Base-by-base conservation (phyloP, 345 rosid species). In the Aethionema arabicum region DNA sequence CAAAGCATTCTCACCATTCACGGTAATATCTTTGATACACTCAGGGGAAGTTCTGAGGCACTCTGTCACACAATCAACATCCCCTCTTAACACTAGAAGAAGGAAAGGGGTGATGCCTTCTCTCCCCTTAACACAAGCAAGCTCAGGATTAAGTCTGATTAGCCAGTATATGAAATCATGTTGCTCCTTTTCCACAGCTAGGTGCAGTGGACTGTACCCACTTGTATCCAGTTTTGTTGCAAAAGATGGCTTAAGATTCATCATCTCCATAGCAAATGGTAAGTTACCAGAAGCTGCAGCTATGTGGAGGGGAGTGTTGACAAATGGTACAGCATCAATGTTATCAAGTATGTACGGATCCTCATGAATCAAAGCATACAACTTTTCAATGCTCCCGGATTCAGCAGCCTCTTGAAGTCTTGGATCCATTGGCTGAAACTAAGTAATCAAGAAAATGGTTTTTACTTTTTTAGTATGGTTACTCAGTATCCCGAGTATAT, bases 271-370 rank as follows among this genome's bases (percentile, higher is more conserved):
- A 21, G 27, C 27, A 21, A 21, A 1, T 21, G 27, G 27, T 21
- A n/a, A 7, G 6, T 48, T 46, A 8, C 76, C 76, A 5, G 7
- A 16, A 14, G 16, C 35, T 37, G 76, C 76, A 30, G 78, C 57
- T 13, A 39, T 14, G n/a, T 78, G 78, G 3, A 78, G 63, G 1
- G 72, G 74, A 49, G 72, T 74, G 6, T 59, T 70, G 6, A 27
- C 37, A 49, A 67, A 76, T 16, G 76, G 63, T 5, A 32, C 15
- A 10, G 42, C 8, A 52, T 67, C 56, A 3, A 67, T 32, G 0
- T 13, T 7, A 0, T 16, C 57, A 2, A 76, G 21, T 35, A 66
- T 21, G 27, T 21, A 21, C 2, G 27, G 27, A 21, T 21, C 2
- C 27, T 21, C 27, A 21, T 21, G 2, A 21, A 21, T 21, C 27